A percentile compares a stretch with the other conserved stretches of the same genome.
These are phyloP conservation scores for Neocallimastix lanati DNA, from an alignment of 192 early-diverging fungal species.

Conservation along the genomic window DNA sequence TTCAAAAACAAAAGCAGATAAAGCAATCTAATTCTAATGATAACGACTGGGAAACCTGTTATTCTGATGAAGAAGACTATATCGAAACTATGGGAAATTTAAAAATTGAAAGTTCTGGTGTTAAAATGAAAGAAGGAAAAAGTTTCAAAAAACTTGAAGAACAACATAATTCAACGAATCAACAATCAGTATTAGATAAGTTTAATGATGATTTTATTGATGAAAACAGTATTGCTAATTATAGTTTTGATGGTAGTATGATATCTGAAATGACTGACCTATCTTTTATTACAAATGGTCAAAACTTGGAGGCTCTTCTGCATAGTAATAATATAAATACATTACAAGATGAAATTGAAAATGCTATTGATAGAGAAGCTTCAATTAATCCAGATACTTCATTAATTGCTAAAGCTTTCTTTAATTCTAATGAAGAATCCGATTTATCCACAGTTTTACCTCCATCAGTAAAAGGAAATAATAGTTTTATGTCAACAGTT, in stretches of 20 bases:
- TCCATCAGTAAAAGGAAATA: not conserved
- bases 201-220: not conserved
- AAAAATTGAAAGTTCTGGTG: not conserved
- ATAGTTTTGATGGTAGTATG: not conserved
- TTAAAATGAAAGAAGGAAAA: not conserved
- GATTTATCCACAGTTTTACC: not conserved
- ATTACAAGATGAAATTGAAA: not conserved
- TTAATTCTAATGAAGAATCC: not conserved
- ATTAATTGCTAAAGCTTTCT: not conserved
- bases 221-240: not conserved
- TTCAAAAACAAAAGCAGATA: not conserved
- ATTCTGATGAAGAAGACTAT: not conserved
- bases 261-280: not conserved
- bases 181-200: not conserved
- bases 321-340: not conserved
- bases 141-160: not conserved
- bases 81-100: not conserved
- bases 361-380: not conserved
- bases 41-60: not conserved
- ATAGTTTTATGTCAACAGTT: not conserved
- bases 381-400: not conserved
- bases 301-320: not conserved
- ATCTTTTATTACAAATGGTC: not conserved
- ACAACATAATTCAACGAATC: not conserved
- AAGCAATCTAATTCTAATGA: not conserved